Percentiles rank a stretch among this genome's conserved stretches.
phyloP scores from a whole-genome alignment of 1,284 basidiomycete genomes.

The Rhodotorula sp. region DNA sequence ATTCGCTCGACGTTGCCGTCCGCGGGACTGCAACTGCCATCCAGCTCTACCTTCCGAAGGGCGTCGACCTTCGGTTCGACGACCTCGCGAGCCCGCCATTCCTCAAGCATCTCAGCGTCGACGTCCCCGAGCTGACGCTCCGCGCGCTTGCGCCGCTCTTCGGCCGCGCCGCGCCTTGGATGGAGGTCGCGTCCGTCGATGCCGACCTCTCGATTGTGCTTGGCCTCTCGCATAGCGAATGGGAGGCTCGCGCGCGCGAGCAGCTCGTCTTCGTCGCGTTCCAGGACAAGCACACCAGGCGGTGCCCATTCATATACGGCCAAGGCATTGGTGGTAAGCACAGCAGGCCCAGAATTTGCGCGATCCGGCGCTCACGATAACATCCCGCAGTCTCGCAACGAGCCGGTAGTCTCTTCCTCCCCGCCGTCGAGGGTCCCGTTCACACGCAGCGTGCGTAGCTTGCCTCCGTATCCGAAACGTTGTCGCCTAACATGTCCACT shows the following conservation, averaged over 20 bases:
- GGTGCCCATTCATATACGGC: conserved; percentile 50
- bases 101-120: conserved; percentile 50
- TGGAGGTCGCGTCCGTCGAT: conserved; percentile 64
- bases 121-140: conserved; percentile 58
- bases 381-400: neutral
- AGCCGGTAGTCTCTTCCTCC: conserved; percentile 18
- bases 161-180: conserved; percentile 58
- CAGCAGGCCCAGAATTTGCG: too few relatives aligned
- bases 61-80: conserved; percentile 68
- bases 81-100: conserved; percentile 67
- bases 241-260: conserved; percentile 57
- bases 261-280: conserved; percentile 70
- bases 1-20: conserved; percentile 59
- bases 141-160: conserved; percentile 24
- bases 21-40: conserved; percentile 55
- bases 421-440: conserved; percentile 9
- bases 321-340: neutral
- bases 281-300: conserved; percentile 69
- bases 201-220: conserved; percentile 67
- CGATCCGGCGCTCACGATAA: neutral
- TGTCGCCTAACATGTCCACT: too few relatives aligned
- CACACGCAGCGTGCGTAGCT: neutral
- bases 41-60: conserved; percentile 62
- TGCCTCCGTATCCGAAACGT: too few relatives aligned
- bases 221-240: conserved; percentile 66